A percentile compares a stretch with the other conserved stretches of the same genome.
These are phyloP conservation scores for Clavispora carvajalis DNA, from an alignment of 805 yeast genomes.

Conservation along the genomic window DNA sequence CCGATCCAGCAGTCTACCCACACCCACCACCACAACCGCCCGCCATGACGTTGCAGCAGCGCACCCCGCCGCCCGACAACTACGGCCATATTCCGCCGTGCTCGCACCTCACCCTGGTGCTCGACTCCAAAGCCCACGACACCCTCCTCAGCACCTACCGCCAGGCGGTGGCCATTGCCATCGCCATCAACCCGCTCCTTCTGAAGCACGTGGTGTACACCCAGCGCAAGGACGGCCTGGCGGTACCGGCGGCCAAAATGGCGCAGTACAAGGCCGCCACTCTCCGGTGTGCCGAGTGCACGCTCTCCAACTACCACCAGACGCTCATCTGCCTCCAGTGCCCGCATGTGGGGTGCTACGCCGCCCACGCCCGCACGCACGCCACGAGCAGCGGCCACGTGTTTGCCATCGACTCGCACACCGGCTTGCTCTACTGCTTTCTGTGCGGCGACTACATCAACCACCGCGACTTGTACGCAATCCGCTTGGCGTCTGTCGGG, in stretches of 20 bases:
- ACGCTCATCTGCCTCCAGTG: conserved; percentile 71
- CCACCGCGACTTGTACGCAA: conserved; percentile 52
- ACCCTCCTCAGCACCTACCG: conserved; percentile 46
- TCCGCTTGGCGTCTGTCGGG: conserved; percentile 29
- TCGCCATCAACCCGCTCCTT: conserved; percentile 22
- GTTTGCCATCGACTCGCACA: conserved; percentile 54
- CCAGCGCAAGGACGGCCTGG: conserved; percentile 33
- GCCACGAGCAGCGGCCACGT: conserved; percentile 30
- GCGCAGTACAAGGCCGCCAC: conserved; percentile 38
- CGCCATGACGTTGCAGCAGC: conserved; percentile 4
- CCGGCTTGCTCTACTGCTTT: conserved; percentile 73
- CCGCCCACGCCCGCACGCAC: conserved; percentile 29
- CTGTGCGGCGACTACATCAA: conserved; percentile 70
- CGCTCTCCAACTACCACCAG: conserved; percentile 32
- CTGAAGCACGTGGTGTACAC: conserved; percentile 18
- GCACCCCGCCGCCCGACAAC: conserved; percentile 19
- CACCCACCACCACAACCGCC: too few relatives aligned
- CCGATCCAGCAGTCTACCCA: too few relatives aligned
- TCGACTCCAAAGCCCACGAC: conserved; percentile 45
- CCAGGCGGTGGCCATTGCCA: conserved; percentile 47
- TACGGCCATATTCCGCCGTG: conserved; percentile 39
- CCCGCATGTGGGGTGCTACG: conserved; percentile 68
- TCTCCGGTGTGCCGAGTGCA: conserved; percentile 49
- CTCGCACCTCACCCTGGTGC: conserved; percentile 43
- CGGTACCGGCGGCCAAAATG: conserved; percentile 33